A percentile compares a stretch with the other conserved stretches of the same genome.
These are phyloP conservation scores for Chalaropsis ovoidea DNA, from an alignment of 2,329 filamentous ascomycete genomes.

Conservation along the genomic window DNA sequence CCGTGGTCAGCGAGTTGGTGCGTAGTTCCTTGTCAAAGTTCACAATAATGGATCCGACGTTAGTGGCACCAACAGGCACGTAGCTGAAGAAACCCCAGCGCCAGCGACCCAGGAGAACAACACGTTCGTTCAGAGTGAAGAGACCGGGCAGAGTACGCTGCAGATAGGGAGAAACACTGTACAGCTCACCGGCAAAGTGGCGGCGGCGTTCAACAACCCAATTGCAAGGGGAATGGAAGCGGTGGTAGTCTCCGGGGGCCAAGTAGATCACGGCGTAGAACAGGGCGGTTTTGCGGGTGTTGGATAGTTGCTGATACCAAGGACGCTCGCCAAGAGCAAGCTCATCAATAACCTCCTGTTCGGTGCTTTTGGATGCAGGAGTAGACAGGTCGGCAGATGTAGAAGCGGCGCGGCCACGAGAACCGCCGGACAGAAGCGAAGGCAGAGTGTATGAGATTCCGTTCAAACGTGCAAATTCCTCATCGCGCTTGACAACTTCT, in stretches of 20 bases:
- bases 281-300: constrained; percentile 50
- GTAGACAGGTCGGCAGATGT: constrained; percentile 58
- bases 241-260: constrained; percentile 94
- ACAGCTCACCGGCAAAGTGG: constrained; percentile 96
- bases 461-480: constrained; percentile 89
- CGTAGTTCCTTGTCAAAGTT: constrained; percentile 94
- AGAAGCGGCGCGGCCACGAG: constrained; percentile 32
- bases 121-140: constrained; percentile 92
- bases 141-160: constrained; percentile 85
- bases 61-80: constrained; percentile 91
- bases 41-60: constrained; percentile 91
- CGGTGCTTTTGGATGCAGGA: constrained; percentile 66
- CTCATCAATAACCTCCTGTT: constrained; percentile 53
- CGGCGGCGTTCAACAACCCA: constrained; percentile 92
- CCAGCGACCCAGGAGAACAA: constrained; percentile 88
- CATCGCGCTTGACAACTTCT: constrained; percentile 65
- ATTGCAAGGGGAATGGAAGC: constrained; percentile 88
- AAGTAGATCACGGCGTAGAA: constrained; percentile 91
- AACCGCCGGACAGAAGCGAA: constrained; percentile 70
- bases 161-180: constrained; percentile 87
- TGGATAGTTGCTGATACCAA: constrained; percentile 59
- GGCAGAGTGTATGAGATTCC: constrained; percentile 93
- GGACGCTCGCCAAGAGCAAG: constrained; percentile 61
- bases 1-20: constrained; percentile 83
- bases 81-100: constrained; percentile 96